Percentiles rank a stretch among this genome's conserved stretches.
Conservation (phyloP, 495 filamentous ascomycete genomes). For the Aspergillus nidulans region DNA sequence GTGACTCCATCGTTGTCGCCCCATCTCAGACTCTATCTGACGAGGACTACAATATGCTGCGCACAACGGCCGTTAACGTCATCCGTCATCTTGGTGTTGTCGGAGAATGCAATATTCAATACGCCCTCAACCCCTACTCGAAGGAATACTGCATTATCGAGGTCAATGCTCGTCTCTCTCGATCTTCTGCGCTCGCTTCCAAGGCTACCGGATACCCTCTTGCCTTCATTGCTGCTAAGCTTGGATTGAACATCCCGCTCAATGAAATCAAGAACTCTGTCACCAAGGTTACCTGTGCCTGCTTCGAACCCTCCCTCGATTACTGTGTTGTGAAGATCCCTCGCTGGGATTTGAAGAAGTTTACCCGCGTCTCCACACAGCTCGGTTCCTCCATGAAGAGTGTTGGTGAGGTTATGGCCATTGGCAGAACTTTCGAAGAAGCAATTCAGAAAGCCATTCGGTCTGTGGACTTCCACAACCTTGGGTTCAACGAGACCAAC, state of each 20-base stretch:
- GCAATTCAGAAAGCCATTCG: conserved; percentile 98
- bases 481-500: conserved; percentile 88
- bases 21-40: conserved; percentile 96
- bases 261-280: conserved; percentile 97
- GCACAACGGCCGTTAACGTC: conserved; percentile 97
- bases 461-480: conserved; percentile 88
- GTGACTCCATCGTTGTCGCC: conserved; percentile 97
- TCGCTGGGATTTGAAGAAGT: conserved; percentile 98
- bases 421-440: conserved; percentile 94
- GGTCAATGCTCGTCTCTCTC: conserved; percentile 95
- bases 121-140: conserved; percentile 94
- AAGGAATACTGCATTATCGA: conserved; percentile 98
- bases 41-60: conserved; percentile 98
- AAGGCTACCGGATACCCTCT: conserved; percentile 97
- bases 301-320: conserved; percentile 98
- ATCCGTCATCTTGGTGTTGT: conserved; percentile 96
- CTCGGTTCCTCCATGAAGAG: conserved; percentile 99
- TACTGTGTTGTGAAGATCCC: conserved; percentile 99
- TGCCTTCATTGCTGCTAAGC: conserved; percentile 93
- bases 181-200: conserved; percentile 92
- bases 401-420: conserved; percentile 98
- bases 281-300: conserved; percentile 92
- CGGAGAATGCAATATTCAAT: conserved; percentile 98
- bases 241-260: conserved; percentile 88
- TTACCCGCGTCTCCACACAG: conserved; percentile 90